Evolutionary conservation across 1,284 basidiomycete species (phyloP).

Genomic region (Trichosporon sp.): DNA sequence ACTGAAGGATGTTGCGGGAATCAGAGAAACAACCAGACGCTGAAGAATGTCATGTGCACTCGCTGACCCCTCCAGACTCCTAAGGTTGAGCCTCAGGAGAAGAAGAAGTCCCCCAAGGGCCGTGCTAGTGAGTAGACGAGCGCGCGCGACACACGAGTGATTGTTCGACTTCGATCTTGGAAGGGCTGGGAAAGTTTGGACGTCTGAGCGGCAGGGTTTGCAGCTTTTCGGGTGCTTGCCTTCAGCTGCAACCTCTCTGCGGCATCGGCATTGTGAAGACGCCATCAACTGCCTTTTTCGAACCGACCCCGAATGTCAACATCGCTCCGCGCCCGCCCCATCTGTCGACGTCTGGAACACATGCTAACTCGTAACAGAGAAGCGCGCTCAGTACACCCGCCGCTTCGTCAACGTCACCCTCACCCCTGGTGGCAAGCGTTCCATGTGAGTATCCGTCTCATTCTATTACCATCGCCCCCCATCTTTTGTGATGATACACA

Average conservation of each 20-base stretch:
- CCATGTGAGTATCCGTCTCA: conserved; percentile 72
- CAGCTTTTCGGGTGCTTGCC: background rate
- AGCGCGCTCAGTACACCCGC: conserved; percentile 78
- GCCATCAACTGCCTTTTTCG: too few relatives aligned
- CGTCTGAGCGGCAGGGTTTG: background rate
- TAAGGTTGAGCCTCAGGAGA: conserved; percentile 96
- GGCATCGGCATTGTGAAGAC: background rate
- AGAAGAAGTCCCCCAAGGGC: conserved; percentile 94
- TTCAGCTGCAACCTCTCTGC: background rate
- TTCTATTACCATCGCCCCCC: conserved; percentile 19
- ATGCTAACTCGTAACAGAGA: conserved; percentile 60
- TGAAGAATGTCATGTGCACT: background rate
- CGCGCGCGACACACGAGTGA: background rate
- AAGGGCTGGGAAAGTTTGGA: background rate
- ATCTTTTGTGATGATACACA: conserved; percentile 64
- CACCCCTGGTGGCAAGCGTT: conserved; percentile 88
- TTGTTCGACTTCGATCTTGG: background rate
- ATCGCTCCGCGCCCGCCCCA: background rate
- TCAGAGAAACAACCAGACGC: background rate
- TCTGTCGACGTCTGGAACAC: too few relatives aligned
- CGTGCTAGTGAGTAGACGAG: conserved; percentile 66
- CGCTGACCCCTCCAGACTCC: conserved; percentile 62
- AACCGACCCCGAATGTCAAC: background rate
- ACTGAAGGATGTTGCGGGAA: background rate
- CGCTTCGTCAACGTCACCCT: conserved; percentile 83